Percentiles rank a stretch among this genome's conserved stretches.
phyloP scores from a whole-genome alignment of 129 eudicot species.

The Deinandra increscens region DNA sequence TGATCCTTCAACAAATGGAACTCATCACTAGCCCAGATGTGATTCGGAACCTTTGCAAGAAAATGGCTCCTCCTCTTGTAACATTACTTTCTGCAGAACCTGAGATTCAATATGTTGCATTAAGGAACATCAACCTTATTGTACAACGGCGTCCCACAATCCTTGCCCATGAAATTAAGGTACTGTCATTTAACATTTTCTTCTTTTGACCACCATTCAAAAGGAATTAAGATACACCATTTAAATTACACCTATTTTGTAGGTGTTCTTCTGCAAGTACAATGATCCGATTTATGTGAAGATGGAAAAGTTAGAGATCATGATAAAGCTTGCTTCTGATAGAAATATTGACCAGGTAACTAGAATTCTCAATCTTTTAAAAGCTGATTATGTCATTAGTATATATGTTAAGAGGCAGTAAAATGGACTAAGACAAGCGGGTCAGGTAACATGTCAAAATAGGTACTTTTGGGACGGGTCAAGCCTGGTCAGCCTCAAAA shows the following conservation, averaged over 20 bases:
- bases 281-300: slow-evolving; percentile 98
- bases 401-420: not conserved
- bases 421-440: not conserved
- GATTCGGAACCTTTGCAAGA: slow-evolving; percentile 95
- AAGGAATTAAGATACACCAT: slow-evolving; percentile 1
- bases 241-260: slow-evolving; percentile 19
- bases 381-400: not conserved
- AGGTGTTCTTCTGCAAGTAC: slow-evolving; percentile 99
- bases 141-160: slow-evolving; percentile 96
- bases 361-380: slow-evolving; percentile 17
- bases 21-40: slow-evolving; percentile 95
- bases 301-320: slow-evolving; percentile 98
- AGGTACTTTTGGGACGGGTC: not conserved
- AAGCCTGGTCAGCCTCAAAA: not conserved
- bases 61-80: slow-evolving; percentile 99
- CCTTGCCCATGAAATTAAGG: slow-evolving; percentile 99
- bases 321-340: slow-evolving; percentile 99
- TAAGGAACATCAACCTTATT: slow-evolving; percentile 89
- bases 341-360: slow-evolving; percentile 89
- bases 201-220: slow-evolving; percentile 6
- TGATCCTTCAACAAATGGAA: slow-evolving; percentile 99
- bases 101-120: slow-evolving; percentile 97
- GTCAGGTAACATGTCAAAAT: not conserved
- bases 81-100: slow-evolving; percentile 99
- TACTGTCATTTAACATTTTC: slow-evolving; percentile 23